Evolutionary conservation across 2,329 filamentous ascomycete genomes (phyloP).

Genomic region (Alternaria gaisen): DNA sequence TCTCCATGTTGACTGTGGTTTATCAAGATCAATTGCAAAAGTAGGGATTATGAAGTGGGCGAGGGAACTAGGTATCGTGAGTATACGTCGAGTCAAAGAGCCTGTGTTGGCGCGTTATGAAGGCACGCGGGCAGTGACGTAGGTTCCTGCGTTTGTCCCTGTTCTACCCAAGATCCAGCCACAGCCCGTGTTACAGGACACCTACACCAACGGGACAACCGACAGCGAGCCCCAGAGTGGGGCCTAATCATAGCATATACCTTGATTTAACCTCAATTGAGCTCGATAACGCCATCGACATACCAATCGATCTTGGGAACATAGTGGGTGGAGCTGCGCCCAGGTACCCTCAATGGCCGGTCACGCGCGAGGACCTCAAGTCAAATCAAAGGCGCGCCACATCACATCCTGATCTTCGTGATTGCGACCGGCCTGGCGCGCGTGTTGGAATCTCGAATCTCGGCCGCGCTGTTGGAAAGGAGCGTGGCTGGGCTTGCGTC

Average conservation of each 20-base stretch:
- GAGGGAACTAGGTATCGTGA: neutral
- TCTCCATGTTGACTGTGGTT: conserved; percentile 45
- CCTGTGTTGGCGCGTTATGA: conserved; percentile 17
- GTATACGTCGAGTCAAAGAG: conserved; percentile 14
- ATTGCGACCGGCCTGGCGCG: neutral
- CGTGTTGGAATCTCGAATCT: neutral
- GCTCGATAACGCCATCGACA: neutral
- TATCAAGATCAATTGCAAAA: conserved; percentile 5
- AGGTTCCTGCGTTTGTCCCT: conserved; percentile 23
- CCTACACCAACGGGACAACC: conserved; percentile 23
- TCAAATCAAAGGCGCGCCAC: neutral
- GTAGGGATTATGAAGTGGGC: neutral
- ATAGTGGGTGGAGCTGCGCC: neutral
- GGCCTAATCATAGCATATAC: conserved; percentile 18
- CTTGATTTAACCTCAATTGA: conserved; percentile 10
- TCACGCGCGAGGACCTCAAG: neutral
- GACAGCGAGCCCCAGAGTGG: conserved; percentile 24
- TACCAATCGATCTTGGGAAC: neutral
- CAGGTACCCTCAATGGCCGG: neutral
- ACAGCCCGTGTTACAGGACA: conserved; percentile 18
- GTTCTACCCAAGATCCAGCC: conserved; percentile 17
- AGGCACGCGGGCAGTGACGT: conserved; percentile 31
- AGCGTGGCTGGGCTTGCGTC: conserved; percentile 13
- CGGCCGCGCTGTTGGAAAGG: neutral
- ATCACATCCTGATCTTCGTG: neutral